Base-by-base conservation (phyloP, 768 basidiomycete species). In the Phlegmacium glaucopus region DNA sequence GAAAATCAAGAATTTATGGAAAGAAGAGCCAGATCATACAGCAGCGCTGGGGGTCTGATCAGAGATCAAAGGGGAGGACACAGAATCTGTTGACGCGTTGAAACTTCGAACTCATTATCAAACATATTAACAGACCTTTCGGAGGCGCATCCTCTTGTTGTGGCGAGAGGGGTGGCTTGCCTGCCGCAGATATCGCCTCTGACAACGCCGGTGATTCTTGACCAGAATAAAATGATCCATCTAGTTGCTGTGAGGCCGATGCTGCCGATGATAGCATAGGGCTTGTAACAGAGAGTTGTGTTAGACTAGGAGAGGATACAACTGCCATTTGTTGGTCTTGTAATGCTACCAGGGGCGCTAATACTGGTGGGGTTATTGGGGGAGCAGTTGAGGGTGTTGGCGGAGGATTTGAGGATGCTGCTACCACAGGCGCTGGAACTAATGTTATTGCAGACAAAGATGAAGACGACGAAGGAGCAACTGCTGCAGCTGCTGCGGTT, bases 221-320 rank as follows among this genome's bases (percentile, higher is more conserved):
- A 9, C 77, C 78, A 39, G 85, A 86, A 60, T 83, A 85, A 51
- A 84, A 79, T 18, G 88, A 86, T 18, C 79, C 82, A 48, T 79
- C 76, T 4, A 74, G 84, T 43, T 82, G 82, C 47, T 84, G 83
- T 42, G 78, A 82, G 27, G 72, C 77, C 30, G 78, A 80, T 11
- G 87, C 85, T 18, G 79, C 85, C 6, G 85, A 89, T 13, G 89
- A 90, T 44, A 90, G 57, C 72, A 90, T 83, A 0, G 89, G 89
- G 53, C 89, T 92, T 47, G 87, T 85, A 41, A 85, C 73, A 5
- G 90, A 90, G 32, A 80, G 84, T 65, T 91, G 88, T n/a, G 90
- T 91, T 45, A 91, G 69, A 61, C 89, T 92, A 25, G 90, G 89
- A 8, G 90, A 90, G 0, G 87, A 81, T 10, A 81, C 67, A 27